These are phyloP conservation scores for Leccinum longicurvipes DNA, from an alignment of 768 basidiomycete genomes.

Conservation along the genomic window DNA sequence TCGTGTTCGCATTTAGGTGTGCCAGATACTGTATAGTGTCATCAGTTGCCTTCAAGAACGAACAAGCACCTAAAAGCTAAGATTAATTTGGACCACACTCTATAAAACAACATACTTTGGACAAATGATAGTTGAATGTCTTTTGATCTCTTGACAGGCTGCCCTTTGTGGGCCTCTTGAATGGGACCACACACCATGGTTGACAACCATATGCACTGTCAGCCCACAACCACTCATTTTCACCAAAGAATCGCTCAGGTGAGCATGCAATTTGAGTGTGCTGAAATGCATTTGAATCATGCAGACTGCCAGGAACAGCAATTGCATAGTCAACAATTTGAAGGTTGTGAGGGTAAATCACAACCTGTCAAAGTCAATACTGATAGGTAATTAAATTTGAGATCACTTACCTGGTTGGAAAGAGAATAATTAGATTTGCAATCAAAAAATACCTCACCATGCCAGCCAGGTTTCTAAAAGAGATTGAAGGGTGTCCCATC, in stretches of 20 bases:
- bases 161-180: conserved; percentile 8
- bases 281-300: conserved; percentile 10
- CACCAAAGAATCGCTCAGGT: neutral
- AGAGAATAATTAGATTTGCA: conserved; percentile 11
- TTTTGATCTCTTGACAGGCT: too few species aligned
- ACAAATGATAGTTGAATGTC: too few species aligned
- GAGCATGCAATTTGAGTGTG: neutral
- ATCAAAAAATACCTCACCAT: conserved; percentile 16
- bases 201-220: conserved; percentile 14
- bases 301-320: conserved; percentile 12
- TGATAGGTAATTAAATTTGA: too few species aligned
- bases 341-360: conserved; percentile 12
- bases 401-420: conserved; percentile 8
- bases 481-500: conserved; percentile 11
- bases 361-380: too few species aligned
- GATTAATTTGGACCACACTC: too few species aligned
- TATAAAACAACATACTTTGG: too few species aligned
- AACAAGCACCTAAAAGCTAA: too few species aligned
- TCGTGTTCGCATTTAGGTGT: too few species aligned
- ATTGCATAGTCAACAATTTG: conserved; percentile 14
- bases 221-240: conserved; percentile 18
- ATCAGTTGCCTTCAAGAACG: too few species aligned
- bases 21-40: too few species aligned
- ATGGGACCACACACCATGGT: conserved; percentile 27
- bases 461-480: conserved; percentile 20